Percentiles rank a stretch among this genome's conserved stretches.
Conservation (phyloP, 2,329 filamentous ascomycete genomes). For the Aureobasidium lini region DNA sequence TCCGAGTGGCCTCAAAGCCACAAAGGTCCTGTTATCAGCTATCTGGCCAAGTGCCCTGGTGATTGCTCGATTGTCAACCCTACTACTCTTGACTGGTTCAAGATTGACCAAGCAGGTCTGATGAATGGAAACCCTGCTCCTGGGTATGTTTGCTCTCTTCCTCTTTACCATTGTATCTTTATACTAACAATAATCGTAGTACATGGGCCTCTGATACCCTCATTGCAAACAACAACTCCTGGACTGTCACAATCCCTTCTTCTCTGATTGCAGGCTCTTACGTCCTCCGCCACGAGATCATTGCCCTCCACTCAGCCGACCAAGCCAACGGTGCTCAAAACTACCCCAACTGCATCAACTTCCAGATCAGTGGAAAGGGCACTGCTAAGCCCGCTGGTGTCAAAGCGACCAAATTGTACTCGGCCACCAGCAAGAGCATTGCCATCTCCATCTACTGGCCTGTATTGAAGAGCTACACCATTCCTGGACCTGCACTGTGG, state of each 20-base stretch:
- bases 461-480: slow-evolving; percentile 38
- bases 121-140: slow-evolving; percentile 35
- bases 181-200: not conserved
- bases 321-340: slow-evolving; percentile 37
- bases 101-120: slow-evolving; percentile 53
- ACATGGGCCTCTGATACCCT: slow-evolving; percentile 51
- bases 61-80: slow-evolving; percentile 50
- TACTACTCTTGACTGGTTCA: slow-evolving; percentile 51
- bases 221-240: slow-evolving; percentile 41
- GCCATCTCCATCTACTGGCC: slow-evolving; percentile 50
- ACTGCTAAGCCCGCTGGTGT: slow-evolving; percentile 43
- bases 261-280: slow-evolving; percentile 50
- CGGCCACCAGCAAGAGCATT: slow-evolving; percentile 49
- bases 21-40: slow-evolving; percentile 57
- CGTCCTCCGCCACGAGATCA: slow-evolving; percentile 52
- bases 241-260: slow-evolving; percentile 45
- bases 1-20: slow-evolving; percentile 57
- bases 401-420: slow-evolving; percentile 51
- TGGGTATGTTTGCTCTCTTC: slow-evolving; percentile 22
- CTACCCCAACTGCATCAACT: slow-evolving; percentile 48
- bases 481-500: slow-evolving; percentile 43
- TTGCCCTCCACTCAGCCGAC: slow-evolving; percentile 51
- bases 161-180: not conserved
- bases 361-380: slow-evolving; percentile 51
- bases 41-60: slow-evolving; percentile 52